Base-by-base conservation (phyloP, 2,329 filamentous ascomycete genomes). In the Aspergillus ibericus region DNA sequence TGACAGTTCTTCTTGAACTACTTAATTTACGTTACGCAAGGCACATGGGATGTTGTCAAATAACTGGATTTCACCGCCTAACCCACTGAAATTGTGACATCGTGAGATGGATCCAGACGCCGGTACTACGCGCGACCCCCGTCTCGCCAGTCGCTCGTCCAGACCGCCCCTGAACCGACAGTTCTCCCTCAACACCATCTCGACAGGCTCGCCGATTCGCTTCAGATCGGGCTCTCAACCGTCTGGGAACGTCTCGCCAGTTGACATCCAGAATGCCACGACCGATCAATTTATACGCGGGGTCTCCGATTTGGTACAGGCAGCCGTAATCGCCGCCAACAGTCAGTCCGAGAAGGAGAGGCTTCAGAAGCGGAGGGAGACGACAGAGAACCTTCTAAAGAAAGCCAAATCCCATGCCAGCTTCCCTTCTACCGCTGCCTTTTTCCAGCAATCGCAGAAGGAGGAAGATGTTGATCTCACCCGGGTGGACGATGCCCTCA, bases 261-360 rank as follows among this genome's bases (percentile, higher is more conserved):
- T 18, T n/a, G 56, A 56, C 16, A 9, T 6, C 6, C 56, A 50
- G 18, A 56, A 53, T 48, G 56, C 47, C 16, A 8, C 20, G 13
- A 10, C 52, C 38, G 65, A 81, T 79, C 82, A 83, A 62, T 77
- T 81, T 59, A 16, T 68, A 29, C 66, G 59, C 38, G 56, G 59
- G 3, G 56, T 72, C 35, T 59, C 64, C 5, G 65, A 68, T 5
- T 59, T 70, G 32, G 57, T 66, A 5, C 60, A 64, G 35, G 51
- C 63, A 9, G 57, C 58, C 3, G 62, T 77, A 6, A 67, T 71
- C 40, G 58, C 59, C 12, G 53, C 57, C 8, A 67, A 66, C 29
- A 55, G 70, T 7, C 66, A 72, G 8, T 61, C 71, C 2, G 64
- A 66, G 35, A 69, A 60, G 49, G 60, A 64, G 9, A 69, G 65